These are phyloP conservation scores for Pichia sp. DNA, from an alignment of 1,139 yeast genomes.

Conservation along the genomic window DNA sequence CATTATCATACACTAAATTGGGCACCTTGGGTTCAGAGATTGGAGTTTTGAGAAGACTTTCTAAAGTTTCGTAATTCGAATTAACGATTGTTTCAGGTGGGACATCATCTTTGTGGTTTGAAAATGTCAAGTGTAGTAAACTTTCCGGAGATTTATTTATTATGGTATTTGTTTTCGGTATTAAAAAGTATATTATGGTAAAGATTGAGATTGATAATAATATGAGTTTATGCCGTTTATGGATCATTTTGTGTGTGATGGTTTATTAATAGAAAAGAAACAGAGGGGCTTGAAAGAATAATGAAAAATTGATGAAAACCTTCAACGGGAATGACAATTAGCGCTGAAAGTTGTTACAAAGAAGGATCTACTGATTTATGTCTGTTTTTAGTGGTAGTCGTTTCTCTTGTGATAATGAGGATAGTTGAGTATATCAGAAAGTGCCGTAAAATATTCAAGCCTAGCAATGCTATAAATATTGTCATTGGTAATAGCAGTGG, in stretches of 20 bases:
- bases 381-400: too few relatives aligned
- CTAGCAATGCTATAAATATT: slow-evolving; percentile 21
- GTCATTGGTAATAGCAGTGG: slow-evolving; percentile 84
- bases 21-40: slow-evolving; percentile 47
- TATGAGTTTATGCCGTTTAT: too few relatives aligned
- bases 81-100: slow-evolving; percentile 17
- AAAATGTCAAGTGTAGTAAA: not conserved
- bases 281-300: too few relatives aligned
- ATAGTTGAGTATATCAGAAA: not conserved
- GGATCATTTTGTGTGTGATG: too few relatives aligned
- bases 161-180: too few relatives aligned
- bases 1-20: slow-evolving; percentile 20
- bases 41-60: slow-evolving; percentile 29
- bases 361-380: too few relatives aligned
- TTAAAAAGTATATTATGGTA: too few relatives aligned
- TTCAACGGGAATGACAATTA: too few relatives aligned
- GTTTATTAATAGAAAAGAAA: too few relatives aligned
- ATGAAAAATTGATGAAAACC: too few relatives aligned
- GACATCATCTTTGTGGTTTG: not conserved
- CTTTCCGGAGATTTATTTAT: too few relatives aligned
- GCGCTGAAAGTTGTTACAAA: too few relatives aligned
- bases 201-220: not conserved
- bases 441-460: not conserved
- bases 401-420: not conserved
- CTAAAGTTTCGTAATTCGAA: slow-evolving; percentile 33